Conservation (phyloP, 2,329 filamentous ascomycete genomes). For the Ceratocystis lukuohia region DNA sequence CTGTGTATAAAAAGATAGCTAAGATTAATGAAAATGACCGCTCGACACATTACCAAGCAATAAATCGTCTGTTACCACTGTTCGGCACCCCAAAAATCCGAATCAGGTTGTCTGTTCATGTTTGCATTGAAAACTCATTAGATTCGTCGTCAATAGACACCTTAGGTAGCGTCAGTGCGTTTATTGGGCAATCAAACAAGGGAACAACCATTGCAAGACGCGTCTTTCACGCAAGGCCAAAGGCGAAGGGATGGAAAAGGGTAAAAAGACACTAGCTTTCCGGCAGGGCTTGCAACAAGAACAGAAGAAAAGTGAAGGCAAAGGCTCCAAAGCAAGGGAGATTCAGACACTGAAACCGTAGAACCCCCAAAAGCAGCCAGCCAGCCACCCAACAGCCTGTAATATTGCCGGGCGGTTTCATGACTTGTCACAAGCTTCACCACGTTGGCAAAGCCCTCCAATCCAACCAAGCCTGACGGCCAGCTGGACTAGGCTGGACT, state of each 20-base stretch:
- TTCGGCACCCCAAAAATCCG: too few species aligned
- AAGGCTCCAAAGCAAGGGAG: not conserved
- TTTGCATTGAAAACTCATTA: not conserved
- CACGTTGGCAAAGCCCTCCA: too few species aligned
- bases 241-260: not conserved
- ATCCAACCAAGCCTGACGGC: not conserved
- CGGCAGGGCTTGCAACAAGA: not conserved
- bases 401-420: constrained; percentile 3
- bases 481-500: too few species aligned
- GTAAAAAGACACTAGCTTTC: not conserved
- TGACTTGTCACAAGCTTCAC: constrained; percentile 4
- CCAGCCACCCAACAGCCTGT: not conserved
- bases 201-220: not conserved
- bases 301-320: not conserved
- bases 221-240: not conserved
- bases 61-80: too few species aligned
- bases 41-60: too few species aligned
- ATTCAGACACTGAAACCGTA: not conserved
- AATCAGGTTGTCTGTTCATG: too few species aligned
- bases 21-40: too few species aligned
- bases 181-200: not conserved
- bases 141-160: not conserved
- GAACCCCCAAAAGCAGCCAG: not conserved
- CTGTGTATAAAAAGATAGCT: too few species aligned
- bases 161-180: not conserved